Base-by-base conservation (phyloP, 202 grass and related monocot genomes). In the Carex arenaria region DNA sequence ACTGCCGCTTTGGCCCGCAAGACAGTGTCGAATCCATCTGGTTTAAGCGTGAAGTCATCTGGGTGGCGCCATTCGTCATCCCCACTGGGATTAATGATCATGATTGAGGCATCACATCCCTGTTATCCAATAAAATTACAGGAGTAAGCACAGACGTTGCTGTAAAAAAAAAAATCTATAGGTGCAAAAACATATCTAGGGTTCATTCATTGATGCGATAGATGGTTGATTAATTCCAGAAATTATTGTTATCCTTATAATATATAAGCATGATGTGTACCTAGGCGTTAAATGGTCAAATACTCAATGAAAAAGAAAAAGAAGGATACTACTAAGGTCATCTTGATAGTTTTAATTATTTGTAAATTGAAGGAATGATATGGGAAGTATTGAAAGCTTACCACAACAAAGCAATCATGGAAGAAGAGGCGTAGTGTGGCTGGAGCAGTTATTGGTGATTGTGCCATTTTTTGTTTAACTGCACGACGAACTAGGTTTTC, bases 371-470 rank as follows among this genome's bases (percentile, higher is more conserved):
- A 56, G 55, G 55, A n/a, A 7, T 18, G 4, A n/a, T 47, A n/a
- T 47, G 43, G 9, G 2, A 59, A n/a, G 3, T n/a, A 10, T 5
- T 53, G 11, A 43, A 53, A 0, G 17, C 73, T 71, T 84, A 94
- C 94, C 76, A 26, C 68, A 57, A 94, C 90, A 49, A 91, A 87
- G 71, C 91, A 97, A 76, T 97, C 94, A 59, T 97, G 94, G 94
- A 97, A 94, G 82, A 92, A 85, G 82, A 97, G 91, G 13, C 90
- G 78, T 0, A 97, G 84, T 20, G 88, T 84, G 55, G 89, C 94
- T 10, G 90, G 91, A 9, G 75, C 86, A n/a, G 88, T 53, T 68
- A 90, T 63, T 4, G 77, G 86, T 4, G 82, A 87, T 69, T 79
- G 75, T 12, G 34, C 31, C 86, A 89, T 79, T 63, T 87, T 80